Base-by-base conservation (phyloP, 768 basidiomycete species). In the Chiua virens region DNA sequence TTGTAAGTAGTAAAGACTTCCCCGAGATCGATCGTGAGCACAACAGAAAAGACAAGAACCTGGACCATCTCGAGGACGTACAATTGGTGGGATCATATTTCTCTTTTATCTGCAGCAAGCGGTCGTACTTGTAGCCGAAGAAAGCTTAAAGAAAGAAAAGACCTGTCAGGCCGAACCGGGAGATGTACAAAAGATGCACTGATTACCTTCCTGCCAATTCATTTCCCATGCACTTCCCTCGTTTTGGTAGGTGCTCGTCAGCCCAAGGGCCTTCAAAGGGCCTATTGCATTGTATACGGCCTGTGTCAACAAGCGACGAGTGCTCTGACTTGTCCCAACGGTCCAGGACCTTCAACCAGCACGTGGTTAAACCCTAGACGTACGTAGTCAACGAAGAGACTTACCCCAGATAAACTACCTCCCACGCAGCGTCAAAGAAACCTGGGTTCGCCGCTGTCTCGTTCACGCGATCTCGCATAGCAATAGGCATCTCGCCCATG, bases 161-260 rank as follows among this genome's bases (percentile, higher is more conserved):
- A 6, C 20, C 3, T 10, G 17, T 34, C 27, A 22, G 25, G 4
- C 28, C 25, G 13, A 28, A 5, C 13, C 8, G 1, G 10, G 7
- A 1, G 22, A 27, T n/a, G 2, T n/a, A 25, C 38, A n/a, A 5
- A 22, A 6, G 5, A 8, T 21, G 20, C 15, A 4, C 17, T 9
- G 18, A 32, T 21, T 13, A 53, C 61, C 39, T 39, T 52, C n/a
- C 21, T 62, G 52, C 60, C 54, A 62, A 23, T 52, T 27, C 2
- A 9, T 42, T 23, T 62, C 61, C 34, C 42, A 56, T 3, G 45
- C 43, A n/a, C 52, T 55, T 15, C 49, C 57, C 27, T 62, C 60
- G 23, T 62, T 62, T 38, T 59, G 61, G 45, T 50, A 63, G 43
- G 60, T 56, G 21, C 49, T 39, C 2, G 35, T 52, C 32, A 62